These are phyloP conservation scores for Fibroporia radiculosa DNA, from an alignment of 768 basidiomycete genomes.

Conservation along the genomic window DNA sequence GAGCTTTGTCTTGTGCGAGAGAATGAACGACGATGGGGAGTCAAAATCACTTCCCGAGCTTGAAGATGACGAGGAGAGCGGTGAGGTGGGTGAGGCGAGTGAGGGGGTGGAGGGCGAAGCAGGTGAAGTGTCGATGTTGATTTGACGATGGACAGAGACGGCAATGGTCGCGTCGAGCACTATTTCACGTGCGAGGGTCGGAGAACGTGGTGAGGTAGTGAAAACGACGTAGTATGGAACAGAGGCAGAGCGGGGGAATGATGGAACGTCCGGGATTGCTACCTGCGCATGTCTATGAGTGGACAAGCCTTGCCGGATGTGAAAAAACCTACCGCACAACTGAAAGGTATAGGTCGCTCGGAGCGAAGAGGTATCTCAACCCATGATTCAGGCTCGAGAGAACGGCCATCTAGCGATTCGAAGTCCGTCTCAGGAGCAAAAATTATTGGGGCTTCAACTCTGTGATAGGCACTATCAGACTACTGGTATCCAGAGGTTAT, in stretches of 20 bases:
- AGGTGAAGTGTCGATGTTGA: slow-evolving; percentile 41
- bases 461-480: slow-evolving; percentile 25
- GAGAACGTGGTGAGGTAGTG: slow-evolving; percentile 52
- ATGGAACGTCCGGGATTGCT: slow-evolving; percentile 53
- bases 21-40: slow-evolving; percentile 23
- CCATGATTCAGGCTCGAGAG: slow-evolving; percentile 46
- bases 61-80: slow-evolving; percentile 37
- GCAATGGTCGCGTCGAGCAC: slow-evolving; percentile 64
- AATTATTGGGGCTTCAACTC: slow-evolving; percentile 59
- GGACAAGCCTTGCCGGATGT: slow-evolving; percentile 1
- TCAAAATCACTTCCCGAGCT: slow-evolving; percentile 29
- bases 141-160: slow-evolving; percentile 56
- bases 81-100: slow-evolving; percentile 10
- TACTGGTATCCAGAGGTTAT: slow-evolving; percentile 2
- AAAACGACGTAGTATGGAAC: slow-evolving; percentile 72
- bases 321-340: slow-evolving; percentile 49
- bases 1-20: slow-evolving; percentile 13
- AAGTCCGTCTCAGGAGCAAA: slow-evolving; percentile 54
- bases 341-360: slow-evolving; percentile 54
- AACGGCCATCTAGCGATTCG: slow-evolving; percentile 44
- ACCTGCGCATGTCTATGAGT: slow-evolving; percentile 32
- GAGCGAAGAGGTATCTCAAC: slow-evolving; percentile 58
- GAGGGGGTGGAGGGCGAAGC: slow-evolving; percentile 33
- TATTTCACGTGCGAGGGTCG: slow-evolving; percentile 51
- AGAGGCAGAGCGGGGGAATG: slow-evolving; percentile 53